These are phyloP conservation scores for Phytophthora aleatoria DNA, from an alignment of 352 stramenopile species.

Conservation along the genomic window DNA sequence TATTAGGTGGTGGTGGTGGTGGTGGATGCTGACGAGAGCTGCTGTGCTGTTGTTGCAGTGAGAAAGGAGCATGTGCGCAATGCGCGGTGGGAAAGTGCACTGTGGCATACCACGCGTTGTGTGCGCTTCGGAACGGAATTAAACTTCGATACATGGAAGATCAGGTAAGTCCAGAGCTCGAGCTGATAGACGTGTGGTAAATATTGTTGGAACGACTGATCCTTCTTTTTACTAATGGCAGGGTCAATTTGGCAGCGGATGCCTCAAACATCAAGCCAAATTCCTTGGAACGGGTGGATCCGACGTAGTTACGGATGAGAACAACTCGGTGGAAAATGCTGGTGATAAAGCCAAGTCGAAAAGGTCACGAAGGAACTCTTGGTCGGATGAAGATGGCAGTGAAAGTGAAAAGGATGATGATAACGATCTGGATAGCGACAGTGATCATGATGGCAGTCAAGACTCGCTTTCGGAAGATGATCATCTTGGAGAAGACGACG, in stretches of 20 bases:
- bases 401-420: conserved; percentile 33
- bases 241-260: conserved; percentile 69
- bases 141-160: conserved; percentile 70
- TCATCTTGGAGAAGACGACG: not conserved
- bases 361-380: conserved; percentile 27
- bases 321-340: conserved; percentile 8
- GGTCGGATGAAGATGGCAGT: conserved; percentile 36
- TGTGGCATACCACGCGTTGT: conserved; percentile 76
- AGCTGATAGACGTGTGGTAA: not conserved
- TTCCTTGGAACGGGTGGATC: conserved; percentile 45
- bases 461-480: conserved; percentile 32
- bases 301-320: conserved; percentile 16
- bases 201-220: not conserved
- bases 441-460: conserved; percentile 36
- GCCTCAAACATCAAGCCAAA: conserved; percentile 58
- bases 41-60: conserved; percentile 36
- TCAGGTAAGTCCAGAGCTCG: conserved; percentile 30
- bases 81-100: conserved; percentile 71
- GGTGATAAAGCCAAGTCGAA: conserved; percentile 26
- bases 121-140: conserved; percentile 62
- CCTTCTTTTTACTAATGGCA: conserved; percentile 18
- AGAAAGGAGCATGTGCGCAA: conserved; percentile 74
- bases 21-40: conserved; percentile 7
- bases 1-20: conserved; percentile 1
- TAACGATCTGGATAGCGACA: conserved; percentile 48